These are phyloP conservation scores for Petunia secreta DNA, from an alignment of 257 asterid species.

Conservation along the genomic window DNA sequence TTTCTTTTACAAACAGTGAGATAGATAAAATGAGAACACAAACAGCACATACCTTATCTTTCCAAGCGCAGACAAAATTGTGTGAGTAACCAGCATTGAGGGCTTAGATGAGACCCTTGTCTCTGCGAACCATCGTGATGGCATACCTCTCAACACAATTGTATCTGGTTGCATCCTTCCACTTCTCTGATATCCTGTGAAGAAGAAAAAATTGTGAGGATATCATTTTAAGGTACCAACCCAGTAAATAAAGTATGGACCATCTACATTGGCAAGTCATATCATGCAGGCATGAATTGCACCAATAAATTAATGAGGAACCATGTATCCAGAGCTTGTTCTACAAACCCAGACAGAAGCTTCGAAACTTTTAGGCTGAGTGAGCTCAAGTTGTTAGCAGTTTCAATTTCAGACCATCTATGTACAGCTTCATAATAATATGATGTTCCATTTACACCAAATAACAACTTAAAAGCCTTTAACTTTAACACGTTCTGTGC, in stretches of 20 bases:
- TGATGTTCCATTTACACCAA: background rate
- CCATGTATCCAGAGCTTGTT: background rate
- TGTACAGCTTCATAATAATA: background rate
- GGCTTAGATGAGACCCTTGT: slow-evolving; percentile 96
- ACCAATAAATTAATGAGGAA: background rate
- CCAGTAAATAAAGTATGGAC: background rate
- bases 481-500: background rate
- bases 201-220: background rate
- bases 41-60: slow-evolving; percentile 61
- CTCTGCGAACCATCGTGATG: slow-evolving; percentile 99
- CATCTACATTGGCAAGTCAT: background rate
- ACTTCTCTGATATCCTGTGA: slow-evolving; percentile 62
- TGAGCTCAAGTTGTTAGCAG: background rate
- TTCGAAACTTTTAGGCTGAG: background rate
- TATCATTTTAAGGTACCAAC: slow-evolving; percentile 14
- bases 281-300: background rate
- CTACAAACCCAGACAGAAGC: slow-evolving; percentile 11
- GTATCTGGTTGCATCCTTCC: slow-evolving; percentile 83
- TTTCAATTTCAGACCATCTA: background rate
- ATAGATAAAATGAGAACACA: background rate
- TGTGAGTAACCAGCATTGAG: slow-evolving; percentile 92
- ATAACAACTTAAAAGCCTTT: background rate
- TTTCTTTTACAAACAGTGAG: background rate
- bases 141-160: slow-evolving; percentile 77
- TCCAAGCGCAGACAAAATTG: slow-evolving; percentile 85